Evolutionary conservation across 2,329 filamentous ascomycete genomes (phyloP).

Genomic region (Cryphonectria naterciae): DNA sequence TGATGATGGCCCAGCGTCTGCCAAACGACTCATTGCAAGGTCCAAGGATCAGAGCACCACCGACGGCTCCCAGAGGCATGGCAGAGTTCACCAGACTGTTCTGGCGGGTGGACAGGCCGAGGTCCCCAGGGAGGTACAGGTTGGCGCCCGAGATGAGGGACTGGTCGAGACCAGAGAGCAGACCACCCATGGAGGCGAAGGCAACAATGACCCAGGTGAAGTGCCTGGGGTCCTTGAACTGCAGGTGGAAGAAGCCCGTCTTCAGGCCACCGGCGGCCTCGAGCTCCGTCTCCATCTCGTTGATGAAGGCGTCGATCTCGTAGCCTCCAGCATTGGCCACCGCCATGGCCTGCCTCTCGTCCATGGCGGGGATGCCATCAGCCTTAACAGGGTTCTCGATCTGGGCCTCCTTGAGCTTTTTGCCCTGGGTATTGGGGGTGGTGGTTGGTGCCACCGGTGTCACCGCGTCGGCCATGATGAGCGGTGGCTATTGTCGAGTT

Average conservation of each 20-base stretch:
- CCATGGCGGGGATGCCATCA: constrained; percentile 32
- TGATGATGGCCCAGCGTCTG: constrained; percentile 69
- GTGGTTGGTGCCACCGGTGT: constrained; percentile 22
- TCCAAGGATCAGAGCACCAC: constrained; percentile 68
- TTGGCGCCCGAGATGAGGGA: constrained; percentile 74
- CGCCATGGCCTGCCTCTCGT: constrained; percentile 42
- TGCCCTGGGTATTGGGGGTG: constrained; percentile 22
- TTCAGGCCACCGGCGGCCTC: constrained; percentile 36
- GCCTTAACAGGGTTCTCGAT: constrained; percentile 33
- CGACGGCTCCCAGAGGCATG: constrained; percentile 74
- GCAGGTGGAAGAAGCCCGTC: constrained; percentile 54
- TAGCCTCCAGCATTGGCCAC: constrained; percentile 40
- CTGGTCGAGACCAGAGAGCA: constrained; percentile 74
- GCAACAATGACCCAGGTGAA: constrained; percentile 72
- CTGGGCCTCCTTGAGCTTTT: constrained; percentile 32
- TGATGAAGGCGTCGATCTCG: constrained; percentile 46
- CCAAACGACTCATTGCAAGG: constrained; percentile 71
- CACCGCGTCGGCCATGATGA: constrained; percentile 25
- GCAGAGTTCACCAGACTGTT: constrained; percentile 70
- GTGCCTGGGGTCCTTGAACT: constrained; percentile 63
- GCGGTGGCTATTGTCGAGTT: not conserved
- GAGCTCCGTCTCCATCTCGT: constrained; percentile 47
- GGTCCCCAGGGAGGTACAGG: constrained; percentile 64
- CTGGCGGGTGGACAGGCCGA: constrained; percentile 58
- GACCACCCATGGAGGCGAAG: constrained; percentile 76